Evolutionary conservation across 2,329 filamentous ascomycete genomes (phyloP), one percentile per base, ranked within the genome.

Genomic region (Cladosporium sp.): DNA sequence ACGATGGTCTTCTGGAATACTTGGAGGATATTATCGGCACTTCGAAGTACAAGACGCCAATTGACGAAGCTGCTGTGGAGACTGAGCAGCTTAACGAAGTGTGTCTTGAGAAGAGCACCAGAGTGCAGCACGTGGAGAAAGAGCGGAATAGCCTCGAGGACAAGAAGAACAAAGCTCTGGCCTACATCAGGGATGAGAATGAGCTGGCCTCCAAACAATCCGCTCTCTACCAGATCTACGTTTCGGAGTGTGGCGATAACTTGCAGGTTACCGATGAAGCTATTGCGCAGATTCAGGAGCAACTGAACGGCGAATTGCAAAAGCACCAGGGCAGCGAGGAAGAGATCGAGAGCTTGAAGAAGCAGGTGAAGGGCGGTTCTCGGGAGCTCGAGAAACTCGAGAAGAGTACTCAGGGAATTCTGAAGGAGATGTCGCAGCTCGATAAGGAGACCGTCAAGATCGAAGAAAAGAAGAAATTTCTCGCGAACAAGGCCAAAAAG

Each of bases 21-120:
- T 87, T 99, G 0, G 95, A 99, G 78, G 95, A 99, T 74, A 99
- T 99, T 68, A 98, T 99, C 73, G 95, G 96, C 69, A 99, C 95
- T 0, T 98, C 95, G 6, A 97, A 97, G 77, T 99, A 99, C 82
- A 99, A 99, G 81, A 87, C 91, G 0, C 94, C 95, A 0, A 99
- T 99, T 69, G 95, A 99, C 72, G 95, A 99, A 80, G 90, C 93
- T 0, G 94, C 93, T 0, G 82, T 90, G 1, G 92, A 98, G 78
- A 92, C 97, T 0, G 95, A 99, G 79, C 89, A 88, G 0, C 85
- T 98, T 64, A 99, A 99, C 75, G 95, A 99, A 73, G 87, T 96
- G 2, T 99, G 95, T 75, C 85, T 92, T 73, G 95, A 99, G 78
- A 99, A 99, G 83, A 97, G 91, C 72, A 91, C 89, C 41, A 91